Base-by-base conservation (phyloP, 805 yeast species). In the Yarrowia osloensis region DNA sequence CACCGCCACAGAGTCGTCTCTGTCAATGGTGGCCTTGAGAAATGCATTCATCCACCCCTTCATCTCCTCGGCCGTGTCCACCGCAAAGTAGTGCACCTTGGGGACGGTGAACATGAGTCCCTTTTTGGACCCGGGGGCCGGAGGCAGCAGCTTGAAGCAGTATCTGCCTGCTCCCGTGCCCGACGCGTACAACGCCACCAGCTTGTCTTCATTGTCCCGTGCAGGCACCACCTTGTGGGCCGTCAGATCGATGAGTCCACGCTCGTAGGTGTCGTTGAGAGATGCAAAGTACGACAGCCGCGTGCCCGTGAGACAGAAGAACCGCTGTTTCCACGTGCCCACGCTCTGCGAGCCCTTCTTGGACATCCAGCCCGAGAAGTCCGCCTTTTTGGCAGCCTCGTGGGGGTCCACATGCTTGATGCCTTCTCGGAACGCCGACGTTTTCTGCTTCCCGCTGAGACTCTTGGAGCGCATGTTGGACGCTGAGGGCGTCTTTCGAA, bases 21-120 rank as follows among this genome's bases (percentile, higher is more conserved):
- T 82, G 75, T 95, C 99, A 72, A 95, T 96, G 0, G 98, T 95
- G 0, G 98, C 96, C 69, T 93, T 91, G 86, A 93, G 90, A 69
- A 95, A 81, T 0, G 97, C 96, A 65, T 92, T 89, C 86, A 93
- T 87, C 99, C 99, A 95, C 1, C 84, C 84, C 74, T 97, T 83
- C 97, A 94, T 89, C 70, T 94, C 98, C 61, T 91, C 97, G 67
- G 83, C 85, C 0, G 91, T 84, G 61, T 95, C 98, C 50, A 94
- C 97, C 0, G 98, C 98, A 82, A 95, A 95, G 77, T 89, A 95
- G 74, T 95, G 99, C 8, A 92, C 90, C 71, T 92, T 91, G 31
- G 97, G 99, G 70, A 93, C 97, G 0, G 99, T 95, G 76, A 95
- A 95, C 0, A 97, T 93, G 67, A 95, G 84, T 0, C 98, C 98